Percentiles rank a stretch among this genome's conserved stretches.
These are phyloP conservation scores for Penicillium freii DNA, from an alignment of 2,329 filamentous ascomycete genomes.

Conservation along the genomic window DNA sequence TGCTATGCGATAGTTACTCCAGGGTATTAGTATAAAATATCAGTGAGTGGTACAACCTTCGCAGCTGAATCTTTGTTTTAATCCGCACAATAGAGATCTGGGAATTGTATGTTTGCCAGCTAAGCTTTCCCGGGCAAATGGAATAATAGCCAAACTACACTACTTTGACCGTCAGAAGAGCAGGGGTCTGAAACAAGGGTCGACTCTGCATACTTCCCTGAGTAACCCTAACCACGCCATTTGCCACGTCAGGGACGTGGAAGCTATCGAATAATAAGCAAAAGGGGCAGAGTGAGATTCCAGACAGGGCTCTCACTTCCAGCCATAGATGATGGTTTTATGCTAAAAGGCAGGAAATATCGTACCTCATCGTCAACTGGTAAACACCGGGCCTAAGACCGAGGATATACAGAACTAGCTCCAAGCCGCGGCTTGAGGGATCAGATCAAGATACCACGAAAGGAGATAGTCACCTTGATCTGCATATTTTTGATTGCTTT, in stretches of 20 bases:
- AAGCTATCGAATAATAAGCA: neutral
- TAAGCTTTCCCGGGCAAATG: too few species aligned
- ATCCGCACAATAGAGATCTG: too few species aligned
- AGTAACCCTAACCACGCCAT: neutral
- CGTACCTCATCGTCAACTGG: neutral
- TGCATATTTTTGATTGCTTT: neutral
- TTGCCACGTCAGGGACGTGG: neutral
- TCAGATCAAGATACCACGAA: too few species aligned
- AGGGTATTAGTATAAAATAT: too few species aligned
- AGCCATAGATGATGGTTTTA: neutral
- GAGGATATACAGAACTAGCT: neutral
- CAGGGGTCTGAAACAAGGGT: neutral
- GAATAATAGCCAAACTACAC: too few species aligned
- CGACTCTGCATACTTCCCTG: neutral
- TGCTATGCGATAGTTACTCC: too few species aligned
- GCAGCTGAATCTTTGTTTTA: too few species aligned
- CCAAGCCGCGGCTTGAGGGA: too few species aligned
- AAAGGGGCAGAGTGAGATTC: too few species aligned
- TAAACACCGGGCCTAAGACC: neutral
- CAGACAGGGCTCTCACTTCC: neutral
- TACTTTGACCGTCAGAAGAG: neutral
- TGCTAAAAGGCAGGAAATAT: neutral
- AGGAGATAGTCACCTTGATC: too few species aligned
- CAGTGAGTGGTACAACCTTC: too few species aligned
- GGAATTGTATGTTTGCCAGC: too few species aligned